Percentiles rank a stretch among this genome's conserved stretches.
These are phyloP conservation scores for Cenchrus americanus DNA, from an alignment of 176 grass and related monocot species.

Conservation along the genomic window DNA sequence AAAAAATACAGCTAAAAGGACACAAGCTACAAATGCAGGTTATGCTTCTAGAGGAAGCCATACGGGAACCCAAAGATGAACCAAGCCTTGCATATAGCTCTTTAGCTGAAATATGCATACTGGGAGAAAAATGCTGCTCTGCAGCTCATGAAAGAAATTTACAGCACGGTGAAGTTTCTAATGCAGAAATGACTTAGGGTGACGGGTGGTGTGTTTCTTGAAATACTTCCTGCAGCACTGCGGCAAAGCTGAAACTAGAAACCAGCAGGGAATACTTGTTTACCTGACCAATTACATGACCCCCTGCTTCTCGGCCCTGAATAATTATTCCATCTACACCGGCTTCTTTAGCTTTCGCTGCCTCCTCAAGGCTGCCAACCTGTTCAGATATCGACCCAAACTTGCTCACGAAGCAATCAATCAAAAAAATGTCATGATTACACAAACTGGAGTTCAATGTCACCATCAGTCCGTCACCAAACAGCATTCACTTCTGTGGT, in stretches of 20 bases:
- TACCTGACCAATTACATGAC: conserved; percentile 91
- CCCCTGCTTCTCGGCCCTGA: conserved; percentile 91
- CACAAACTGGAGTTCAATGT: background rate
- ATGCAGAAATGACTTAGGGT: background rate
- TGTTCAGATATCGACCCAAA: conserved; percentile 28
- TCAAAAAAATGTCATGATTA: conserved; percentile 7
- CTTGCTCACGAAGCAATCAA: background rate
- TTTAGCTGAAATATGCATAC: background rate
- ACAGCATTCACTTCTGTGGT: background rate
- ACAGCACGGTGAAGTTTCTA: conserved; percentile 20
- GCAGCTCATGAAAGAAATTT: background rate
- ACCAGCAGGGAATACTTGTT: background rate
- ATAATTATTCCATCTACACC: conserved; percentile 88
- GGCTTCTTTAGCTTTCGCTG: conserved; percentile 80
- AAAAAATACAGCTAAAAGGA: conserved; percentile 21
- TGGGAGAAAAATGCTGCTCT: conserved; percentile 1
- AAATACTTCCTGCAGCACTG: background rate
- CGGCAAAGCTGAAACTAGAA: conserved; percentile 13
- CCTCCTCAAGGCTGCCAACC: conserved; percentile 81
- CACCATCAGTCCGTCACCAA: background rate
- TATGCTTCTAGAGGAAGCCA: background rate
- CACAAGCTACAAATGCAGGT: background rate
- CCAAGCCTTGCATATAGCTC: background rate
- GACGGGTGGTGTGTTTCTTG: background rate
- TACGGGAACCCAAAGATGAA: background rate